Conservation (phyloP, 106 monocot genomes). For the Narthecium ossifragum region DNA sequence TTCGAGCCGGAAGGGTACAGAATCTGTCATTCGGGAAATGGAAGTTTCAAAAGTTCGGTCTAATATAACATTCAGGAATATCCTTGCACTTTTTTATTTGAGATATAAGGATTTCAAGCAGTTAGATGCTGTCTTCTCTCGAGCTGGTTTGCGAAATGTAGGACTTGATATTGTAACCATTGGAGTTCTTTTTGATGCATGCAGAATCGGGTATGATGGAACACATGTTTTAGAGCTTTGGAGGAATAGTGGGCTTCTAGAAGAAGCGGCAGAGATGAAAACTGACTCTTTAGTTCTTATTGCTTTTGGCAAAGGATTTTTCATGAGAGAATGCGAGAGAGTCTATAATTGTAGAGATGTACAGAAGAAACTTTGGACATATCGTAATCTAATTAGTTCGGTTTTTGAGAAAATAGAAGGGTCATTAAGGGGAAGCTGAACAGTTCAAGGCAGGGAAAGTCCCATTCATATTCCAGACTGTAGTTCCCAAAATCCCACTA, state of each 20-base stretch:
- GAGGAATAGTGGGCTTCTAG: conserved; percentile 41
- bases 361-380: conserved; percentile 48
- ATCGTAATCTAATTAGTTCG: conserved; percentile 42
- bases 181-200: conserved; percentile 65
- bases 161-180: conserved; percentile 67
- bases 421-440: too few relatives aligned
- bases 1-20: conserved; percentile 48
- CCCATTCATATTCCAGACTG: too few relatives aligned
- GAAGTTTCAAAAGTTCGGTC: conserved; percentile 26
- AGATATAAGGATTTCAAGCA: conserved; percentile 63
- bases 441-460: too few relatives aligned
- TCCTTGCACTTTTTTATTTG: conserved; percentile 52
- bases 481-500: too few relatives aligned
- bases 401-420: conserved; percentile 21
- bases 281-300: conserved; percentile 53
- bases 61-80: conserved; percentile 42
- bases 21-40: conserved; percentile 64
- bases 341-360: conserved; percentile 20
- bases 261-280: conserved; percentile 37
- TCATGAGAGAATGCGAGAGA: conserved; percentile 53
- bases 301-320: conserved; percentile 63
- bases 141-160: conserved; percentile 11
- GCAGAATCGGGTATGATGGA: conserved; percentile 44
- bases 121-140: conserved; percentile 35
- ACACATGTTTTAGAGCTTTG: conserved; percentile 41